Evolutionary conservation across 2,329 filamentous ascomycete genomes (phyloP), one percentile per base, ranked within the genome.

Genomic region (Sphaerulina musiva): DNA sequence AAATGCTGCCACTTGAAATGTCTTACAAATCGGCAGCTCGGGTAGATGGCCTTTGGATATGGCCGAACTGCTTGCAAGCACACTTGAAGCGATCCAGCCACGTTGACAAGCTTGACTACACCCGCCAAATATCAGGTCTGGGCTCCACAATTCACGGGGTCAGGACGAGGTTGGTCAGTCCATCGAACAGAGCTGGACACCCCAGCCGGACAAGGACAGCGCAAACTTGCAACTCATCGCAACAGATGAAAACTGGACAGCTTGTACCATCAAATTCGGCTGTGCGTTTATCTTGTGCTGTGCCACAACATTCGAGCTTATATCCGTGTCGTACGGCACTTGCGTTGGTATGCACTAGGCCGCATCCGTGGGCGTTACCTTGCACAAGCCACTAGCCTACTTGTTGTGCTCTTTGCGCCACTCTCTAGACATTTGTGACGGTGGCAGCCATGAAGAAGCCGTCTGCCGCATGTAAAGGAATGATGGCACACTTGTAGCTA

Each of bases 1-100:
- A 34, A 58, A 62, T 49, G 58, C 54, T 23, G 54, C 54, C 41
- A 53, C 54, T 7, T 62, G 60, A 62, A 3, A 11, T 41, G 7
- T 17, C 20, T 7, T 31, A 38, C 10, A 9, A 12, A 38, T 38
- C 12, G 34, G 34, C 6, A 38, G 10, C 10, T 38, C 12, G 34
- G 34, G 12, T 38, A 9, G 2, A 9, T 5, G 6, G 34, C 34
- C 12, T 9, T 38, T 38, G 34, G 34, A 38, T 11, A 38, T 38
- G 34, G 26, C 6, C 26, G 1, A 29, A 29, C 26, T 29, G 26
- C 26, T 29, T 29, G 26, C 26, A 29, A 29, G 6, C 26, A 29
- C 26, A 29, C 26, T 29, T 29, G 26, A 29, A 29, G 26, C 26
- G 26, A 29, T 29, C 26, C 26, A 29, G 26, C 26, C 26, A 29